A percentile compares a stretch with the other conserved stretches of the same genome.
Evolutionary conservation across 2,329 filamentous ascomycete species (phyloP).

Genomic region (Pseudocercospora cruenta): DNA sequence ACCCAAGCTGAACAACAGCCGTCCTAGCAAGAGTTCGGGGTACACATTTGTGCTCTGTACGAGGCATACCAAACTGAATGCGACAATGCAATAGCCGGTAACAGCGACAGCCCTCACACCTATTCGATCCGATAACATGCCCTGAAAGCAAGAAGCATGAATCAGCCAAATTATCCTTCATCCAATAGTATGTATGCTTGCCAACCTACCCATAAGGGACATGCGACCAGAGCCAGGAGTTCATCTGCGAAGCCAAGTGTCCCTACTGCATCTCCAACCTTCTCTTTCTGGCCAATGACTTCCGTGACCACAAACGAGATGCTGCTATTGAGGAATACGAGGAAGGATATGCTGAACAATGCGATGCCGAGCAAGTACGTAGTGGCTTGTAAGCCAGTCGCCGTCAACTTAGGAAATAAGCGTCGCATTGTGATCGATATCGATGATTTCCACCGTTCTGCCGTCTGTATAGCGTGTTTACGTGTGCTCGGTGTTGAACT

Average conservation of each 20-base stretch:
- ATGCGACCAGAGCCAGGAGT: slow-evolving; percentile 77
- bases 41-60: slow-evolving; percentile 88
- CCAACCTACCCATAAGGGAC: slow-evolving; percentile 65
- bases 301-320: slow-evolving; percentile 85
- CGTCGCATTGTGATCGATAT: slow-evolving; percentile 28
- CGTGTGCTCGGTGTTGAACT: not conserved
- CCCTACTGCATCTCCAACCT: slow-evolving; percentile 79
- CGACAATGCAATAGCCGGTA: slow-evolving; percentile 80
- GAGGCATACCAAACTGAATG: slow-evolving; percentile 73
- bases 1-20: slow-evolving; percentile 86
- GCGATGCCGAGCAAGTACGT: slow-evolving; percentile 82
- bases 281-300: slow-evolving; percentile 71
- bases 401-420: slow-evolving; percentile 52
- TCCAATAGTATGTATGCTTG: not conserved
- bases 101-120: slow-evolving; percentile 69
- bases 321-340: slow-evolving; percentile 85
- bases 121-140: slow-evolving; percentile 73
- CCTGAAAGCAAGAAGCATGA: slow-evolving; percentile 37
- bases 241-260: slow-evolving; percentile 86
- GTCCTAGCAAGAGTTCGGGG: slow-evolving; percentile 80
- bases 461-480: not conserved
- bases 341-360: slow-evolving; percentile 84
- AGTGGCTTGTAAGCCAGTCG: slow-evolving; percentile 59
- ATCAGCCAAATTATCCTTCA: not conserved
- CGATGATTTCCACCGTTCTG: not conserved